Conservation (phyloP, 805 yeast species). For the Candida ulmi region DNA sequence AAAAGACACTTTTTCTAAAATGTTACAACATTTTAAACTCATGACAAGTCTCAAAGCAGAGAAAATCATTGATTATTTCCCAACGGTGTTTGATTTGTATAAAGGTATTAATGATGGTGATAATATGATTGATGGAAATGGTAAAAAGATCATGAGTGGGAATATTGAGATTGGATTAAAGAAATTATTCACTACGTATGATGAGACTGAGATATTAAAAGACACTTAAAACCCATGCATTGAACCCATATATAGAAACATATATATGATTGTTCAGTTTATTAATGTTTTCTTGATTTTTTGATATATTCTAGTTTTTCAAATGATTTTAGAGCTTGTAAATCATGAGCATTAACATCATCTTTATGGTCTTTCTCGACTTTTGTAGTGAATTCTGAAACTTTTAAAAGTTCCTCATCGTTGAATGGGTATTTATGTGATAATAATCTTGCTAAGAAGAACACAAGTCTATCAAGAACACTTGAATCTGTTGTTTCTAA, state of each 20-base stretch:
- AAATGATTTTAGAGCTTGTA: conserved; percentile 33
- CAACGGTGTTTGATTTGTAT: conserved; percentile 29
- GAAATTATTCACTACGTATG: conserved; percentile 41
- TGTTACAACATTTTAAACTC: conserved; percentile 50
- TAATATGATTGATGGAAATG: conserved; percentile 36
- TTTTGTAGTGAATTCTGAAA: conserved; percentile 31
- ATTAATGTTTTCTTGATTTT: conserved; percentile 6
- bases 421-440: conserved; percentile 40
- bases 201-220: conserved; percentile 38
- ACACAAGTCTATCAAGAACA: conserved; percentile 52
- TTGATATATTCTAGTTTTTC: conserved; percentile 16
- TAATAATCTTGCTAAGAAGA: conserved; percentile 42
- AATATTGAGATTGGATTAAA: conserved; percentile 43
- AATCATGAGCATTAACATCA: conserved; percentile 50
- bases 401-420: conserved; percentile 32
- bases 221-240: conserved; percentile 1
- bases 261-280: neutral
- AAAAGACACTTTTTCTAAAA: conserved; percentile 40
- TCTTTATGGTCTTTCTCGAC: conserved; percentile 38
- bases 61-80: conserved; percentile 35
- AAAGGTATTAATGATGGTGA: conserved; percentile 25
- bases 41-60: conserved; percentile 50
- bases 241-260: too few relatives aligned
- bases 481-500: conserved; percentile 25
- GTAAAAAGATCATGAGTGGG: conserved; percentile 42